These are phyloP conservation scores for Poa annua DNA, from an alignment of 176 grass and related monocot species.

Conservation along the genomic window DNA sequence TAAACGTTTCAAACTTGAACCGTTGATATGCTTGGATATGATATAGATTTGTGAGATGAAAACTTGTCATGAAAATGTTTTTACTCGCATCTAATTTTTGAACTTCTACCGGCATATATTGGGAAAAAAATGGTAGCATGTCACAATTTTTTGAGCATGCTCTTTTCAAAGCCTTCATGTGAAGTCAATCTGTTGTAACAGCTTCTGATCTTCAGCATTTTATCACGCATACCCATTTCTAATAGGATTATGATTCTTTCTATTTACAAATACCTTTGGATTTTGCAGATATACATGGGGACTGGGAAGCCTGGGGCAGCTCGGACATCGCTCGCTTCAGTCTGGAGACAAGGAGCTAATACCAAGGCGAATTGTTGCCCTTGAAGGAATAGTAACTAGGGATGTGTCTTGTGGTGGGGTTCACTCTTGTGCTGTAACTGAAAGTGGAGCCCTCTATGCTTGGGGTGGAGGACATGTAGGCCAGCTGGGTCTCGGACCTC, in stretches of 20 bases:
- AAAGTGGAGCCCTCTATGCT: slow-evolving; percentile 72
- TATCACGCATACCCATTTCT: not conserved
- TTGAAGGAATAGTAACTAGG: slow-evolving; percentile 61
- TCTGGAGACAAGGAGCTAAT: slow-evolving; percentile 84
- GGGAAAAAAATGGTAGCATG: not conserved
- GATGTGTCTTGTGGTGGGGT: slow-evolving; percentile 90
- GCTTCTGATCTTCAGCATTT: slow-evolving; percentile 3
- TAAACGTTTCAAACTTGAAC: slow-evolving; percentile 5
- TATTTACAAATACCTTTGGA: slow-evolving; percentile 31
- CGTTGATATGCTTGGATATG: not conserved
- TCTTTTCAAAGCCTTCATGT: slow-evolving; percentile 4
- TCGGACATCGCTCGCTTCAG: slow-evolving; percentile 89
- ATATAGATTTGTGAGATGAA: slow-evolving; percentile 1
- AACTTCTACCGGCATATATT: not conserved
- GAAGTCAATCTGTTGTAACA: slow-evolving; percentile 15
- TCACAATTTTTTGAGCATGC: slow-evolving; percentile 21
- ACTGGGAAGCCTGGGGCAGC: slow-evolving; percentile 90
- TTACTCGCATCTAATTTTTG: not conserved
- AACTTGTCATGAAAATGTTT: slow-evolving; percentile 8
- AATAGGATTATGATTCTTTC: slow-evolving; percentile 1
- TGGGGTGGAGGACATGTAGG: slow-evolving; percentile 84
- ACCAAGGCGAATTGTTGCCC: slow-evolving; percentile 76
- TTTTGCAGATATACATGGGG: slow-evolving; percentile 95
- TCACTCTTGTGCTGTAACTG: slow-evolving; percentile 87
- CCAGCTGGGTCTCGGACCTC: slow-evolving; percentile 76